Base-by-base conservation (phyloP, 805 yeast genomes). In the Naumovozyma dairenensis region DNA sequence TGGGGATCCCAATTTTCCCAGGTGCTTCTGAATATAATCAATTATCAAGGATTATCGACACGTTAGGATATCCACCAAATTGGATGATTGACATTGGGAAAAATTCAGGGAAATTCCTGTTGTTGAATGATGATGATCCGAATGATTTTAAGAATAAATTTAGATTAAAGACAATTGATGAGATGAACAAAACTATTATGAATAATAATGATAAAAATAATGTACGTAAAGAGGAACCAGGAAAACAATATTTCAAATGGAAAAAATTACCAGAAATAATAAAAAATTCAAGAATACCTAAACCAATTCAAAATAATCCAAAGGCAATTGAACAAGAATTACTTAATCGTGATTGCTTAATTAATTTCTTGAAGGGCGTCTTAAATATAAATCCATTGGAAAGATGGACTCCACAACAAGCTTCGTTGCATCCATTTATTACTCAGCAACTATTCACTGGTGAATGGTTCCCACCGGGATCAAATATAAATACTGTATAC, bases 11-110 rank as follows among this genome's bases (percentile, higher is more conserved):
- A 1, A 67, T 89, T 45, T 85, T 89, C 48, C 96, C 98, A 0
- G 98, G 98, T 3, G 71, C 86, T 3, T 82, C 95, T 0, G 98
- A 92, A 57, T 92, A 78, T 57, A 86, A 89, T 53, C 96, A 89
- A 58, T 62, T 93, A 28, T 67, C 74, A 40, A 76, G 95, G 45
- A 86, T 92, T 25, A 74, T 80, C 3, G 79, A 80, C 28, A 80
- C 86, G 65, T 57, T 89, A 38, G 96, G 94, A 0, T 57, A 65
- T 42, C 98, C 98, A 16, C 96, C 96, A 8, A 63, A 79, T 16
- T 94, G 96, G 84, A 92, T 92, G 98, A 67, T 89, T 44, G 96
- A 89, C 43, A 85, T 83, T 76, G 98, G 97, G 18, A 80, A 84
- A 44, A 85, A 80, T 55, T 69, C 94, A 1, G 60, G 67, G 29